These are phyloP conservation scores for Yamadazyma triangularis DNA, from an alignment of 1,139 yeast genomes.

Conservation along the genomic window DNA sequence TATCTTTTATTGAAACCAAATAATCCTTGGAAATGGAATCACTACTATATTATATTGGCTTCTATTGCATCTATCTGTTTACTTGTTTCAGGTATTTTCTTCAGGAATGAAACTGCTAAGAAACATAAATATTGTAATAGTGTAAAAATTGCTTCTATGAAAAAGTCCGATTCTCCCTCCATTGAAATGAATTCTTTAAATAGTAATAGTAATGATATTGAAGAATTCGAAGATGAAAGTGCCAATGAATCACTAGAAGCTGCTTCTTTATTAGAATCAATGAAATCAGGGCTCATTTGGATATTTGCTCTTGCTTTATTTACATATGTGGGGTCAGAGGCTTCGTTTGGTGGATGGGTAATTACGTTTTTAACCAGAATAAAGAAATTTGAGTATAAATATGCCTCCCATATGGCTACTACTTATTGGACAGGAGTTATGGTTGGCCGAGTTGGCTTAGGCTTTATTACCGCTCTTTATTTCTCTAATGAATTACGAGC, in stretches of 20 bases:
- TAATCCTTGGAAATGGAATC: constrained; percentile 45
- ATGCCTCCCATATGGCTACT: constrained; percentile 58
- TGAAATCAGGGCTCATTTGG: constrained; percentile 43
- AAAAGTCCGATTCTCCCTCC: constrained; percentile 5
- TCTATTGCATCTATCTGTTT: constrained; percentile 12
- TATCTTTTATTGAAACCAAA: constrained; percentile 30
- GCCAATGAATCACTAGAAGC: constrained; percentile 9
- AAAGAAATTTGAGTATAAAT: constrained; percentile 38
- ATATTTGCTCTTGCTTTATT: constrained; percentile 49
- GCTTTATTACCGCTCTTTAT: constrained; percentile 53
- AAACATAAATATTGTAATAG: constrained; percentile 43
- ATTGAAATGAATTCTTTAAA: constrained; percentile 7
- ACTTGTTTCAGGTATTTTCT: constrained; percentile 18
- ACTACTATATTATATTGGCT: constrained; percentile 38
- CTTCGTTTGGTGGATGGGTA: constrained; percentile 68
- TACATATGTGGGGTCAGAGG: constrained; percentile 63
- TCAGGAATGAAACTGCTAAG: constrained; percentile 50
- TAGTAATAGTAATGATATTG: constrained; percentile 5
- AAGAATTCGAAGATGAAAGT: constrained; percentile 16
- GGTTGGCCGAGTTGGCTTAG: constrained; percentile 53
- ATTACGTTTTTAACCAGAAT: constrained; percentile 53
- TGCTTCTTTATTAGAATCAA: constrained; percentile 25
- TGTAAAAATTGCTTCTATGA: constrained; percentile 7
- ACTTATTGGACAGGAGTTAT: constrained; percentile 66
- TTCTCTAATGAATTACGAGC: constrained; percentile 47